A percentile compares a stretch with the other conserved stretches of the same genome.
phyloP scores from a whole-genome alignment of 257 asterid species.

The Petrea volubilis region DNA sequence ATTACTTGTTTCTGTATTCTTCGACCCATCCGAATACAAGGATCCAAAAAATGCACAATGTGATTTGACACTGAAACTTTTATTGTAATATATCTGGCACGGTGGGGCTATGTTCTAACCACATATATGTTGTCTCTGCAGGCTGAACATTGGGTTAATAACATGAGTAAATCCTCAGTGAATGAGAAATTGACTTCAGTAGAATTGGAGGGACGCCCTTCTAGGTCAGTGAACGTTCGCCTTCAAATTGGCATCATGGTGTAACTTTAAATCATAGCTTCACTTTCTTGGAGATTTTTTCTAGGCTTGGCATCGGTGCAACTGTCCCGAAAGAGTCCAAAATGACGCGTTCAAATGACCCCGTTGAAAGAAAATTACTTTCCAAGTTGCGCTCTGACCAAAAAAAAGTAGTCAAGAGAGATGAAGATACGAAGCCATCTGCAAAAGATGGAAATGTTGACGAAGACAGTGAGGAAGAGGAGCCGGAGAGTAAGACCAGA shows the following conservation, averaged over 20 bases:
- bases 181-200: slow-evolving; percentile 35
- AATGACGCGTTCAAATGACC: slow-evolving; percentile 44
- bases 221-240: slow-evolving; percentile 49
- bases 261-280: slow-evolving; percentile 5
- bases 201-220: slow-evolving; percentile 70
- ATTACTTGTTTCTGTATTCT: background rate
- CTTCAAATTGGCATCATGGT: slow-evolving; percentile 6
- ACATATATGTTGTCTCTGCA: slow-evolving; percentile 33
- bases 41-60: background rate
- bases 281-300: slow-evolving; percentile 17
- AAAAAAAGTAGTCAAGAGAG: slow-evolving; percentile 37
- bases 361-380: slow-evolving; percentile 64
- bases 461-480: slow-evolving; percentile 73
- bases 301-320: slow-evolving; percentile 92
- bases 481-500: slow-evolving; percentile 65
- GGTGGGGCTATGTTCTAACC: background rate
- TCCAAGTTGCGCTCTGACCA: slow-evolving; percentile 52
- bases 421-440: slow-evolving; percentile 36
- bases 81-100: background rate
- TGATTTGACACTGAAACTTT: background rate
- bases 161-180: slow-evolving; percentile 50
- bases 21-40: background rate
- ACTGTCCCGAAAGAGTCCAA: slow-evolving; percentile 58
- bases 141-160: slow-evolving; percentile 86
- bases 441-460: slow-evolving; percentile 40